These are phyloP conservation scores for Thelephora ganbajun DNA, from an alignment of 768 basidiomycete species.

Conservation along the genomic window DNA sequence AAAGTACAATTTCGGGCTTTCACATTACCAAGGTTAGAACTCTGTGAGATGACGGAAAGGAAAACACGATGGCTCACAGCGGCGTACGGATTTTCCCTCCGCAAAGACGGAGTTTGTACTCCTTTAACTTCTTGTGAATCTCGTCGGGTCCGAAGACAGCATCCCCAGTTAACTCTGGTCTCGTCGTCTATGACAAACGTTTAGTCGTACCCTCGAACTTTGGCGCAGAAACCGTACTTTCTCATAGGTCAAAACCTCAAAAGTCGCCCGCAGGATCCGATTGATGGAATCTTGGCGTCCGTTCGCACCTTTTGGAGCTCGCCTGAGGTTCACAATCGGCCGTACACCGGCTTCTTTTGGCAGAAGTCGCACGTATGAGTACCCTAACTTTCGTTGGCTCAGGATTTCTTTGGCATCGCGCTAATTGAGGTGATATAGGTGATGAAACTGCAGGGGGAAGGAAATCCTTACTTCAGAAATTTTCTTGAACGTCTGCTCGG, in stretches of 20 bases:
- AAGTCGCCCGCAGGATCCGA: slow-evolving; percentile 69
- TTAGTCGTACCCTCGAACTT: background rate
- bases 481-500: slow-evolving; percentile 52
- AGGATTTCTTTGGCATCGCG: slow-evolving; percentile 50
- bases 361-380: slow-evolving; percentile 75
- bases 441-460: background rate
- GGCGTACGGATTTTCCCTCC: slow-evolving; percentile 23
- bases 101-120: slow-evolving; percentile 43
- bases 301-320: slow-evolving; percentile 12
- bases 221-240: slow-evolving; percentile 34
- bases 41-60: background rate
- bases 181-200: slow-evolving; percentile 32
- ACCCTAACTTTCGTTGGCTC: slow-evolving; percentile 62
- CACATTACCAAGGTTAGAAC: background rate
- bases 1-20: slow-evolving; percentile 81
- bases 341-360: slow-evolving; percentile 94
- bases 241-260: slow-evolving; percentile 80
- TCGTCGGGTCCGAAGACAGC: slow-evolving; percentile 79
- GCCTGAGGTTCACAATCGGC: slow-evolving; percentile 84
- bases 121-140: slow-evolving; percentile 60
- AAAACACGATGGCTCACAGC: slow-evolving; percentile 29
- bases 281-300: slow-evolving; percentile 59
- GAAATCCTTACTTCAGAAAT: slow-evolving; percentile 43
- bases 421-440: slow-evolving; percentile 21
- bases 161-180: slow-evolving; percentile 55